Base-by-base conservation (phyloP, 306 rosid species). In the Senna siamea region DNA sequence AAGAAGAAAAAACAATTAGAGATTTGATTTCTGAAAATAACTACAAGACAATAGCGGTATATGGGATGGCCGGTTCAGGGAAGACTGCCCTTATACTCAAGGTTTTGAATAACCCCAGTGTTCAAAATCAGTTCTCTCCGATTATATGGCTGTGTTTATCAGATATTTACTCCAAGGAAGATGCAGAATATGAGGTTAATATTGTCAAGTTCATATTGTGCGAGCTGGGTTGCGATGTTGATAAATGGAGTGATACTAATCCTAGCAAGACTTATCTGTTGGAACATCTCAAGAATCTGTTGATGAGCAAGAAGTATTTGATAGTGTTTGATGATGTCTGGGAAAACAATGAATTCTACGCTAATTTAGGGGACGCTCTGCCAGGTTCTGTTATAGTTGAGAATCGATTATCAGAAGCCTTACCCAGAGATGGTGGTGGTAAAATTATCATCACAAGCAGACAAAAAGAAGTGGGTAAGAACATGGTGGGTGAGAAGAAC, bases 371-470 rank as follows among this genome's bases (percentile, higher is more conserved):
- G 15, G 38, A 2, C 47, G 18, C 28, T 26, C 30, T 26, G 30
- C 30, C 30, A n/a, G n/a, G n/a, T n/a, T n/a, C n/a, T n/a, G n/a
- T n/a, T n/a, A n/a, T n/a, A n/a, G n/a, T n/a, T n/a, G n/a, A n/a
- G n/a, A n/a, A n/a, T n/a, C n/a, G n/a, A n/a, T 54, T 70, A 40
- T 20, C 32, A 0, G 32, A 38, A 1, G 65, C 54, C 13, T 70
- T 70, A 26, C 54, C 75, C 0, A 51, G 53, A 18, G 23, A 70
- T 2, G 4, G 15, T 13, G 75, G 75, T 11, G 51, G 75, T 13
- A 48, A 18, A 51, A 23, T 70, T 38, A 53, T 70, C 53, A 47
- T 70, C 15, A 70, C 64, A 8, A 53, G 75, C 9, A 70, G 75
- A 35, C 13, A 19, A 14, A 70, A 70, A 47, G 23, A 53, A 9